These are phyloP conservation scores for Dianthus caryophyllus DNA, from an alignment of 148 eudicot species.

Conservation along the genomic window DNA sequence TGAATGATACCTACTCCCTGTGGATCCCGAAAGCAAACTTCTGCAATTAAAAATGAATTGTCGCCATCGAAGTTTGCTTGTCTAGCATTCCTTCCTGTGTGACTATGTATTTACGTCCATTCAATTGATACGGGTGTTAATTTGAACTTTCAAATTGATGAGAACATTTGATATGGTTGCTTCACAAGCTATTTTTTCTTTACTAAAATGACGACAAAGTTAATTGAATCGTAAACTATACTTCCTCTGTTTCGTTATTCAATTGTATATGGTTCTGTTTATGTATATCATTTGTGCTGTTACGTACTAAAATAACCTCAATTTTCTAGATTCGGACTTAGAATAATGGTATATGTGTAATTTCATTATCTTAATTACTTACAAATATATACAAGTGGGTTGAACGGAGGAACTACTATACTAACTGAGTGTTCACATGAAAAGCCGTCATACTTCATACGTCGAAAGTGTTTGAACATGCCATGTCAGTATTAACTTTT, in stretches of 20 bases:
- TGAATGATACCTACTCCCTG: neutral
- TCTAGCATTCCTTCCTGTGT: conserved; percentile 1
- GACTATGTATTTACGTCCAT: neutral
- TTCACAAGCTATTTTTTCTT: neutral
- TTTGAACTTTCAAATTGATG: neutral
- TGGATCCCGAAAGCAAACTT: conserved; percentile 2
- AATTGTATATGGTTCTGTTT: no score
- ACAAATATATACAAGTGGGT: no score
- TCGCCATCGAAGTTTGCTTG: conserved; percentile 18
- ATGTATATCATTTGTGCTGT: no score
- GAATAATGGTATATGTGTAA: no score
- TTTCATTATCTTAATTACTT: no score
- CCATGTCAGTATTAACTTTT: neutral
- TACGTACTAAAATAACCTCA: no score
- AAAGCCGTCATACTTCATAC: neutral
- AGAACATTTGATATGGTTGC: neutral
- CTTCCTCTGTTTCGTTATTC: no score
- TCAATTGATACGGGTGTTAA: neutral
- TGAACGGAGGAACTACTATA: no score
- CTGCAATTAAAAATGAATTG: conserved; percentile 6
- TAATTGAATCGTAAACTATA: conserved; percentile 1
- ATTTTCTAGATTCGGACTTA: no score
- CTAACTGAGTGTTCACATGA: neutral
- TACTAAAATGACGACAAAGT: neutral
- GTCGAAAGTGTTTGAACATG: neutral